Conservation (phyloP, 1,284 basidiomycete genomes). For the Cutaneotrichosporon cavernicola region DNA sequence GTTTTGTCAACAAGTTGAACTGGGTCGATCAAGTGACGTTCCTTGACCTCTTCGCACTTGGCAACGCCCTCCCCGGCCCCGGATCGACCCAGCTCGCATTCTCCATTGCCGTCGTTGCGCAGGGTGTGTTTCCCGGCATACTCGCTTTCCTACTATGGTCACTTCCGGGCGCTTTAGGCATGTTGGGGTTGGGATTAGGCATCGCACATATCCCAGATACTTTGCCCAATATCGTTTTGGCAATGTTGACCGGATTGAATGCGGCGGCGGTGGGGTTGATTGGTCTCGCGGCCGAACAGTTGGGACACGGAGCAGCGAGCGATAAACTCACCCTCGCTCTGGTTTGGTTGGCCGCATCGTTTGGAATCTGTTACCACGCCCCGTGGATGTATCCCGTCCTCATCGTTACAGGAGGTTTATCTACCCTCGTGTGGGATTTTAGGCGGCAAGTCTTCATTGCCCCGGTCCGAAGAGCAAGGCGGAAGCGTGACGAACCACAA, state of each 20-base stretch:
- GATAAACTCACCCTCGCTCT: slow-evolving; percentile 57
- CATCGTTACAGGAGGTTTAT: slow-evolving; percentile 46
- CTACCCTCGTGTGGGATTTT: slow-evolving; percentile 47
- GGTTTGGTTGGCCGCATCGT: slow-evolving; percentile 57
- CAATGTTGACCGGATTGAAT: slow-evolving; percentile 61
- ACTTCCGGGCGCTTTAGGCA: slow-evolving; percentile 58
- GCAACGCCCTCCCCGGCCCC: slow-evolving; percentile 56
- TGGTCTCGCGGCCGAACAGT: slow-evolving; percentile 60
- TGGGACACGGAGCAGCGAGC: slow-evolving; percentile 57
- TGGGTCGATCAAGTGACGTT: slow-evolving; percentile 42
- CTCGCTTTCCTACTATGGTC: slow-evolving; percentile 53
- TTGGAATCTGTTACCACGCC: slow-evolving; percentile 60
- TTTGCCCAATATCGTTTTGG: slow-evolving; percentile 59
- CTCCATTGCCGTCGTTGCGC: slow-evolving; percentile 49
- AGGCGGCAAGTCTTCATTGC: slow-evolving; percentile 24
- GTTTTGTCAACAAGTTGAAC: slow-evolving; percentile 35
- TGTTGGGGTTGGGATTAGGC: slow-evolving; percentile 59
- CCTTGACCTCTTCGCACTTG: slow-evolving; percentile 54
- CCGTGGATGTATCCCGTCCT: slow-evolving; percentile 55
- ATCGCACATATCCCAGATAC: slow-evolving; percentile 56
- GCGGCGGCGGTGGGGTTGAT: slow-evolving; percentile 62
- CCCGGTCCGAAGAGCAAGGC: slow-evolving; percentile 1
- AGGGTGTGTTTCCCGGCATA: slow-evolving; percentile 50
- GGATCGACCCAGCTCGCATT: slow-evolving; percentile 54
- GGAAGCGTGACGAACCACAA: neutral